phyloP scores from a whole-genome alignment of 164 flowering plant genomes.

The Vitis cinerea region DNA sequence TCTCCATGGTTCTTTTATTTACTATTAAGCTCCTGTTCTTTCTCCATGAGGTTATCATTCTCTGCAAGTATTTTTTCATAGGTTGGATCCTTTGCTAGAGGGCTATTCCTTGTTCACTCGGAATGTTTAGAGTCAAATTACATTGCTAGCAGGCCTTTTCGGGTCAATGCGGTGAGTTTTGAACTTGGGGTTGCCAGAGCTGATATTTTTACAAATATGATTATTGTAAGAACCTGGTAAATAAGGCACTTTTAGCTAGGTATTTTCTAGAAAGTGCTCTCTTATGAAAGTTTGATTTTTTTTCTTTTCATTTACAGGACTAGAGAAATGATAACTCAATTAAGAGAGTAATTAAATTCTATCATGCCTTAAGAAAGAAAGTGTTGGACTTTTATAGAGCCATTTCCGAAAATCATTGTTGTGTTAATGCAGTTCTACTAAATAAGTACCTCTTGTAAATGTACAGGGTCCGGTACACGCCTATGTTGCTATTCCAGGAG shows the following conservation, averaged over 20 bases:
- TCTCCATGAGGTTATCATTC: not conserved
- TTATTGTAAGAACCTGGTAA: not conserved
- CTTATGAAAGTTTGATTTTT: too few species aligned
- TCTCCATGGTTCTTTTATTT: not conserved
- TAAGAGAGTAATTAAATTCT: too few species aligned
- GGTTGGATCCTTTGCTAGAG: slow-evolving; percentile 96
- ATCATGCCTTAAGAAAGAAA: too few species aligned
- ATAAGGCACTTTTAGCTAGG: too few species aligned
- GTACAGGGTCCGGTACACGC: slow-evolving; percentile 93
- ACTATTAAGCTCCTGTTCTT: not conserved
- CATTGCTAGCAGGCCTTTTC: slow-evolving; percentile 92
- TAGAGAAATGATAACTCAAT: too few species aligned
- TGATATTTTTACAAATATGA: not conserved
- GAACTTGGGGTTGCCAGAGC: slow-evolving; percentile 5
- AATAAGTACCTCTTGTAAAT: slow-evolving; percentile 8
- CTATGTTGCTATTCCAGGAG: slow-evolving; percentile 87
- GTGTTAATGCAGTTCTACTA: not conserved
- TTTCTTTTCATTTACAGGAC: too few species aligned
- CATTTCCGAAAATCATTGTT: not conserved
- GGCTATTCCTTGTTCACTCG: slow-evolving; percentile 89
- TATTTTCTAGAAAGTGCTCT: too few species aligned
- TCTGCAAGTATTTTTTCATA: slow-evolving; percentile 17
- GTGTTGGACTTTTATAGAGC: not conserved
- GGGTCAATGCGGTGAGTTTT: slow-evolving; percentile 86
- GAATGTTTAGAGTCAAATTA: slow-evolving; percentile 92